Base-by-base conservation (phyloP, 2,329 filamentous ascomycete species). In the Paraphaeosphaeria sporulosa region DNA sequence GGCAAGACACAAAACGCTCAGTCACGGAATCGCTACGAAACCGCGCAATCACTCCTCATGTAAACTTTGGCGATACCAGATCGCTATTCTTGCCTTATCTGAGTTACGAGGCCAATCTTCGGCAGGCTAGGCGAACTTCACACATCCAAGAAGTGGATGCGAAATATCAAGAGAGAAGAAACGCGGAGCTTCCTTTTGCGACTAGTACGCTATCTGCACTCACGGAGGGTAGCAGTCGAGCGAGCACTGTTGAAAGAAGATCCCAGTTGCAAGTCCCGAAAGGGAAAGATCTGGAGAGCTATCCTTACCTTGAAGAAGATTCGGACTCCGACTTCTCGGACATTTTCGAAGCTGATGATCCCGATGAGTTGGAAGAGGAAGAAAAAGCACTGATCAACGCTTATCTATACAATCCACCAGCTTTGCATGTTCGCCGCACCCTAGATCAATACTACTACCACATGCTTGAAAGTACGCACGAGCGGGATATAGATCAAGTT, bases 361-460 rank as follows among this genome's bases (percentile, higher is more conserved):
- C 38, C 2, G 50, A 60, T 32, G 54, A 60, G n/a, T 15, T 63
- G 36, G 58, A 60, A 30, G 61, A 60, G n/a, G 60, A 62, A 50
- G 62, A 64, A 8, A 56, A 62, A 30, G 60, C 57, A 10, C 6
- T 55, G 19, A 59, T 64, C 19, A 58, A 46, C 25, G 44, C 53
- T 4, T 64, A 64, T 36, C 30, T 64, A 19, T 43, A 62, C 40
- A 51, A 53, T 13, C 62, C 62, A 0, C 55, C 62, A 23, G 53
- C 62, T n/a, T 50, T 64, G 12, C 62, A 64, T 47, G 36, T 64
- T n/a, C 60, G 62, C 4, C 55, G 59, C 8, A 64, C 62, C 0
- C 25, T 64, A 30, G 62, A 64, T 44, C 56, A 64, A 19, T 64
- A 59, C 27, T 64, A 59, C 38, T 64, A 64, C 46, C 62, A 64